These are phyloP conservation scores for Erodium texanum DNA, from an alignment of 441 rosid genomes.

Conservation along the genomic window DNA sequence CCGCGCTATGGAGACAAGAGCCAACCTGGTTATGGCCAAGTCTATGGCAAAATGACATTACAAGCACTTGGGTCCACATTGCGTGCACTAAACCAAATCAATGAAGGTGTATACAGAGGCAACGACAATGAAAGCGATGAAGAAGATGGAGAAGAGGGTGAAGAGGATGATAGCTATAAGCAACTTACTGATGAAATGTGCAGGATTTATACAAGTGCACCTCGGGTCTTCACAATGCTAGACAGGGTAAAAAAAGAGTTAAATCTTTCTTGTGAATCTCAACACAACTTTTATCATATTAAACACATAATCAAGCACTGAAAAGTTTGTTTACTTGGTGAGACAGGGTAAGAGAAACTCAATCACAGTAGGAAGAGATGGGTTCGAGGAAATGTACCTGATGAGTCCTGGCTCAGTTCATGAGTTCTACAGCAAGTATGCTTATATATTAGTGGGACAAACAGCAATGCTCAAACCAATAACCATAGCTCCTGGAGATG, in stretches of 20 bases:
- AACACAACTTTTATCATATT: not conserved
- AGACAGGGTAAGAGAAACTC: conserved; percentile 84
- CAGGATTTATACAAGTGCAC: conserved; percentile 68
- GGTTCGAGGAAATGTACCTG: conserved; percentile 66
- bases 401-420: conserved; percentile 73
- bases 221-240: conserved; percentile 53
- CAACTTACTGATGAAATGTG: conserved; percentile 60
- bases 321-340: conserved; percentile 4
- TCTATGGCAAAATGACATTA: conserved; percentile 20
- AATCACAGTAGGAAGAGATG: conserved; percentile 51
- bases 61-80: conserved; percentile 16
- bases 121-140: conserved; percentile 1
- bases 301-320: not conserved
- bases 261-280: not conserved
- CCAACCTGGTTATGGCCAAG: conserved; percentile 13
- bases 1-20: conserved; percentile 25
- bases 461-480: conserved; percentile 61
- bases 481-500: conserved; percentile 45
- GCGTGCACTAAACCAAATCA: conserved; percentile 14
- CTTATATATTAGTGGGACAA: conserved; percentile 61
- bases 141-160: conserved; percentile 41
- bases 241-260: conserved; percentile 46
- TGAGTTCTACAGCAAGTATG: conserved; percentile 58
- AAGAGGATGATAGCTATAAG: conserved; percentile 62
- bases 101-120: conserved; percentile 6